phyloP scores from a whole-genome alignment of 2,329 filamentous ascomycete species.

The Aspergillus tanneri region DNA sequence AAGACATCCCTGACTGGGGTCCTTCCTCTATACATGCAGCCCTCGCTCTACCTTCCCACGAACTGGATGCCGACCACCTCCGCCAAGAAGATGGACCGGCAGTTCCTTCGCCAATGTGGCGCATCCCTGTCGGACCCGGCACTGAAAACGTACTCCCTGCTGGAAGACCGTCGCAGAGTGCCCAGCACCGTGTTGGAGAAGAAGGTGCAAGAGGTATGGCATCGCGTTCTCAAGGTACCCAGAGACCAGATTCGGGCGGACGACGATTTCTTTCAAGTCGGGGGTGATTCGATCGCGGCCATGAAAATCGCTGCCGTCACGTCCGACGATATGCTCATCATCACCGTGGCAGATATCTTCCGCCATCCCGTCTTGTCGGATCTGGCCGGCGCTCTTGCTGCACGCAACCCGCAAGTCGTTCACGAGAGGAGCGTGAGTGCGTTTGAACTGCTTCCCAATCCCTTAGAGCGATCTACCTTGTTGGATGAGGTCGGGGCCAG shows the following conservation, averaged over 20 bases:
- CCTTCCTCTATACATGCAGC: not conserved
- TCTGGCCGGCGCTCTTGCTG: constrained; percentile 41
- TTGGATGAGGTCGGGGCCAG: too few species aligned
- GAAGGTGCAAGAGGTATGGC: not conserved
- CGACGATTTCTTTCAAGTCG: constrained; percentile 31
- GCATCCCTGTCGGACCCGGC: not conserved
- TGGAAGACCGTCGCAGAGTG: not conserved
- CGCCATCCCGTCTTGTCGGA: constrained; percentile 38
- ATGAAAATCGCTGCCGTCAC: constrained; percentile 24
- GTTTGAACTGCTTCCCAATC: too few species aligned
- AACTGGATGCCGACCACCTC: not conserved
- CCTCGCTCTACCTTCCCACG: not conserved
- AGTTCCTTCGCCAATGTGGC: not conserved
- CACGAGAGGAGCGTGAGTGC: too few species aligned
- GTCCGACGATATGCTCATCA: constrained; percentile 11
- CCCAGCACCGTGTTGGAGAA: constrained; percentile 6
- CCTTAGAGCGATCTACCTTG: too few species aligned
- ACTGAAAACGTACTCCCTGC: not conserved
- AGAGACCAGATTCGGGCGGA: constrained; percentile 4
- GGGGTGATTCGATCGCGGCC: constrained; percentile 31
- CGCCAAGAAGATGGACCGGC: not conserved
- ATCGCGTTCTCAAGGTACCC: not conserved
- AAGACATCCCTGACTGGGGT: not conserved
- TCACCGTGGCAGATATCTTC: constrained; percentile 31
- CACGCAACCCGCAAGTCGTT: too few species aligned